Conservation (phyloP, 2,329 filamentous ascomycete species). For the Clarireedia paspali region DNA sequence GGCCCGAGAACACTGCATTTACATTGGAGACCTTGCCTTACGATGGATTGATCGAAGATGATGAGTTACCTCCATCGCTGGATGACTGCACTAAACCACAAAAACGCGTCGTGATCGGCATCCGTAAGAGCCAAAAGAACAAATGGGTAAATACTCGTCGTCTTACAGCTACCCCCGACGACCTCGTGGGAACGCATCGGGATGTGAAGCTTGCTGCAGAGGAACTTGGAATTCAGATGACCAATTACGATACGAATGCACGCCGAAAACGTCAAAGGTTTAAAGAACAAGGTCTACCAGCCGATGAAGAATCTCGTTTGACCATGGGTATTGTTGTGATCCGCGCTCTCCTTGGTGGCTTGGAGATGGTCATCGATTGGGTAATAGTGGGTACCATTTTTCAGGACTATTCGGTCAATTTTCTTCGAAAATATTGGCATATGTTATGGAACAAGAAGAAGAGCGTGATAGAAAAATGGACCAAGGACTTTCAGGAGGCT, state of each 20-base stretch:
- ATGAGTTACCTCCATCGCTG: slow-evolving; percentile 13
- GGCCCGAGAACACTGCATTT: slow-evolving; percentile 33
- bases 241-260: slow-evolving; percentile 5
- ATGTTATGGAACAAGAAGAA: slow-evolving; percentile 42
- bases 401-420: slow-evolving; percentile 43
- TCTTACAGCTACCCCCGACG: slow-evolving; percentile 6
- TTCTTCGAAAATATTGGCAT: slow-evolving; percentile 49
- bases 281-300: slow-evolving; percentile 27
- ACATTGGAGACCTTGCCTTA: slow-evolving; percentile 37
- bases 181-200: slow-evolving; percentile 7
- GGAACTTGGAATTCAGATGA: slow-evolving; percentile 7
- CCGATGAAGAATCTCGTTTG: slow-evolving; percentile 40
- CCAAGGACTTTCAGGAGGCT: slow-evolving; percentile 54
- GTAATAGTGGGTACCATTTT: slow-evolving; percentile 49
- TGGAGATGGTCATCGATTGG: slow-evolving; percentile 53
- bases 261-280: slow-evolving; percentile 19
- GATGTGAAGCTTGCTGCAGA: slow-evolving; percentile 6
- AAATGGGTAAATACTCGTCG: slow-evolving; percentile 8
- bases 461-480: slow-evolving; percentile 47
- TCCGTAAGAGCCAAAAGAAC: slow-evolving; percentile 7
- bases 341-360: slow-evolving; percentile 50
- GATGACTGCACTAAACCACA: neutral
- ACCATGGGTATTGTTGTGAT: slow-evolving; percentile 52
- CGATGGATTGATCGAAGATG: slow-evolving; percentile 28
- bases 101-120: neutral